These are phyloP conservation scores for Diaporthe aspalathi DNA, from an alignment of 2,329 filamentous ascomycete species.

Conservation along the genomic window DNA sequence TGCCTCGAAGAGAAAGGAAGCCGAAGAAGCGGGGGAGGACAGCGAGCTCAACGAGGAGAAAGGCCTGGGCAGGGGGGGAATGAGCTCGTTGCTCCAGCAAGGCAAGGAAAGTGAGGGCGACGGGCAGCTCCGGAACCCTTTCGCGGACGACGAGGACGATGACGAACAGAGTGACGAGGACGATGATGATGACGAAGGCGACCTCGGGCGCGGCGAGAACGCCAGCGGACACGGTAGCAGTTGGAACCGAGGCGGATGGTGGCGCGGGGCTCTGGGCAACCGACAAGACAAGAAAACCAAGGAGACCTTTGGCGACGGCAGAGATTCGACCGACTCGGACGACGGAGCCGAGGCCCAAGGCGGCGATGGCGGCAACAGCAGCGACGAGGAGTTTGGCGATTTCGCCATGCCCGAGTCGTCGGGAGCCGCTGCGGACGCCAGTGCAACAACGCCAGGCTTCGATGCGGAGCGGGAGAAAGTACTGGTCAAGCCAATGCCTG, in stretches of 20 bases:
- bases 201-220: constrained; percentile 49
- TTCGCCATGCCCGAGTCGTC: constrained; percentile 73
- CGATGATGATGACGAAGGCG: constrained; percentile 55
- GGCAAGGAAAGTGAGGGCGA: constrained; percentile 30
- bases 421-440: constrained; percentile 24
- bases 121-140: constrained; percentile 59
- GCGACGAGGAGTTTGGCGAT: constrained; percentile 75
- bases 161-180: constrained; percentile 64
- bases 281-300: constrained; percentile 42
- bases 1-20: constrained; percentile 72
- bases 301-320: constrained; percentile 50
- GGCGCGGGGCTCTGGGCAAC: constrained; percentile 48
- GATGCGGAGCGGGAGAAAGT: constrained; percentile 52
- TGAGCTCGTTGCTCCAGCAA: constrained; percentile 35
- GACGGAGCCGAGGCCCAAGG: constrained; percentile 58
- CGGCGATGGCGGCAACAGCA: constrained; percentile 61
- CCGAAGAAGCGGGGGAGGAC: constrained; percentile 57
- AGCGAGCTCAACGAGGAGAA: constrained; percentile 47
- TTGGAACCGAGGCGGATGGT: constrained; percentile 53
- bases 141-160: constrained; percentile 67
- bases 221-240: constrained; percentile 45
- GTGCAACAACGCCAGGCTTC: constrained; percentile 31
- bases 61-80: constrained; percentile 35
- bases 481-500: constrained; percentile 66
- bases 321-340: constrained; percentile 50